phyloP scores from a whole-genome alignment of 1,139 yeast genomes.

The Taiozyma onychis region DNA sequence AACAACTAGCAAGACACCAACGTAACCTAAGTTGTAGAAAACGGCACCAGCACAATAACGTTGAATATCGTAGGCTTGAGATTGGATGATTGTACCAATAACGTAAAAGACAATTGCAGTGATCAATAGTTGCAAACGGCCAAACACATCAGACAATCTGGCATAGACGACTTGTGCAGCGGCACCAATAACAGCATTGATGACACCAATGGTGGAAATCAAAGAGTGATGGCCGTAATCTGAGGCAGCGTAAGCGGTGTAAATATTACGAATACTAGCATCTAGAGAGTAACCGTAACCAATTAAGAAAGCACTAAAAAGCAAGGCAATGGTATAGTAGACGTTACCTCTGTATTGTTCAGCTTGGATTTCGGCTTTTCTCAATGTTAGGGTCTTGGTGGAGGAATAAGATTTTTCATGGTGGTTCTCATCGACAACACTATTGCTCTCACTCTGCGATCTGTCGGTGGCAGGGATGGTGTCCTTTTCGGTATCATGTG shows the following conservation, averaged over 20 bases:
- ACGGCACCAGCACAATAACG: slow-evolving; percentile 72
- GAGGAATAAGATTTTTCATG: slow-evolving; percentile 9
- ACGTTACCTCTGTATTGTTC: slow-evolving; percentile 27
- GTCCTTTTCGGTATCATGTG: neutral
- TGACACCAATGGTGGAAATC: slow-evolving; percentile 58
- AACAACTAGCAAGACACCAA: slow-evolving; percentile 54
- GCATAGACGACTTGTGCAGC: slow-evolving; percentile 71
- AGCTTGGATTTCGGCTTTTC: slow-evolving; percentile 38
- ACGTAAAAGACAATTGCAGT: slow-evolving; percentile 54
- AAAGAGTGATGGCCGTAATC: slow-evolving; percentile 55
- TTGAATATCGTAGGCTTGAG: slow-evolving; percentile 59
- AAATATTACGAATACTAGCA: slow-evolving; percentile 43
- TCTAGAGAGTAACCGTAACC: slow-evolving; percentile 69
- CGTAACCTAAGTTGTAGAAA: slow-evolving; percentile 63
- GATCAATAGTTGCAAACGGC: slow-evolving; percentile 53
- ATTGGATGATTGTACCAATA: slow-evolving; percentile 66
- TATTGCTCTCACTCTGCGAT: neutral
- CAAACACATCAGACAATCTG: slow-evolving; percentile 64
- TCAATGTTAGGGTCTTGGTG: slow-evolving; percentile 31
- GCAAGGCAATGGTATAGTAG: slow-evolving; percentile 24
- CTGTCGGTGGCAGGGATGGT: neutral
- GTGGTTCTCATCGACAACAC: neutral
- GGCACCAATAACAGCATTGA: slow-evolving; percentile 61
- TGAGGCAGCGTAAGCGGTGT: slow-evolving; percentile 50
- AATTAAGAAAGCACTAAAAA: slow-evolving; percentile 49